phyloP scores from a whole-genome alignment of 331 rosid genomes.

The Phaseolus coccineus region DNA sequence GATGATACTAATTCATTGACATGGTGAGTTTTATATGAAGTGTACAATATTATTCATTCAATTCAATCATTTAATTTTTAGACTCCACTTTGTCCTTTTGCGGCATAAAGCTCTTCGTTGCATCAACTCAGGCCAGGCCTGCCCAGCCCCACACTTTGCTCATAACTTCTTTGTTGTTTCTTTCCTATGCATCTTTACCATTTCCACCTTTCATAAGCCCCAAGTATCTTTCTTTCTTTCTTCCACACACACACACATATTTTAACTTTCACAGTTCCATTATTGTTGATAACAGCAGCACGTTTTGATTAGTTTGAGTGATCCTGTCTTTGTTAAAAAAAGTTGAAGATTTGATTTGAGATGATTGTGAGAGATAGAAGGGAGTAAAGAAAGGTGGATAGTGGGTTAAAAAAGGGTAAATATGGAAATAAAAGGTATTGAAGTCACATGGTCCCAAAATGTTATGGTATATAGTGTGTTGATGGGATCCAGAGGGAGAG shows the following conservation, averaged over 20 bases:
- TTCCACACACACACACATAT: background rate
- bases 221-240: background rate
- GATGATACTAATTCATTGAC: background rate
- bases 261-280: background rate
- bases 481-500: slow-evolving; percentile 29
- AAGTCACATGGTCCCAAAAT: slow-evolving; percentile 44
- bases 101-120: slow-evolving; percentile 31
- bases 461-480: background rate
- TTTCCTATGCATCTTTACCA: slow-evolving; percentile 36
- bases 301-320: no score
- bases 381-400: background rate
- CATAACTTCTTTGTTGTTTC: slow-evolving; percentile 47
- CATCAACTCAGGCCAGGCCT: slow-evolving; percentile 44
- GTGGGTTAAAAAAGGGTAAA: slow-evolving; percentile 28
- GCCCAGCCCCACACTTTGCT: slow-evolving; percentile 26
- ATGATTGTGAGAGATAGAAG: no score
- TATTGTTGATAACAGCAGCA: no score
- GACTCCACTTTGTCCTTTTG: slow-evolving; percentile 42
- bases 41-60: background rate
- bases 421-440: background rate
- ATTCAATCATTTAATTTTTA: slow-evolving; percentile 43
- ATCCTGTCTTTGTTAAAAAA: no score
- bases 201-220: slow-evolving; percentile 20
- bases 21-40: background rate
- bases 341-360: no score